Base-by-base conservation (phyloP, 2,329 filamentous ascomycete genomes). In the Colletotrichum liaoningense region DNA sequence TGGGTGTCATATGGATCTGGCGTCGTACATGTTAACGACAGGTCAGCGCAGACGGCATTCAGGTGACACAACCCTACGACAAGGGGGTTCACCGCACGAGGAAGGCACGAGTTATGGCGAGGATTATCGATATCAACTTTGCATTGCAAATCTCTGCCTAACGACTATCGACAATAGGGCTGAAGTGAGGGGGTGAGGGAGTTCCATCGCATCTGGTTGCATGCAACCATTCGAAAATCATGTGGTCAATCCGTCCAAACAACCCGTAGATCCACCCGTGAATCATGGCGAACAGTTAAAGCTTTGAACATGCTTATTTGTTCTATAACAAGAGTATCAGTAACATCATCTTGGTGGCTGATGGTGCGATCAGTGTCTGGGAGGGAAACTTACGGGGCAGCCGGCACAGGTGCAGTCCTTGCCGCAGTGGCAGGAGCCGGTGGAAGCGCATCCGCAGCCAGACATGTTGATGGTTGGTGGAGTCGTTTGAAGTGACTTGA, bases 351-450 rank as follows among this genome's bases (percentile, higher is more conserved):
- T 22, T 12, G n/a, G 42, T 12, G 33, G 1, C 2, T 1, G 9
- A 71, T 69, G 55, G 26, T 71, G 22, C 60, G 7, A 65, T 73
- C 14, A 11, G n/a, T n/a, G 30, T 5, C 12, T 33, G n/a, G 55
- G 72, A 4, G 42, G 68, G 42, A 67, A 56, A 80, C 84, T 78
- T 82, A 86, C 84, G 76, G 84, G 84, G 83, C 84, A 86, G 78
- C 79, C 79, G 59, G 79, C 75, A 76, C 84, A 86, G 75, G 83
- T 81, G 83, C 84, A 86, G 80, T 75, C 55, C 35, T 79, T 78
- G 77, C 84, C 84, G 79, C 84, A 86, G 78, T 79, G 77, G 79
- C 84, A 86, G 66, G 81, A 77, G 76, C 84, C 84, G 74, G 83
- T 81, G 64, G 80, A 77, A 76, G 82, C 77, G 75, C 84, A 86